Percentiles rank a stretch among this genome's conserved stretches.
Evolutionary conservation across 2,329 filamentous ascomycete species (phyloP).

Genomic region (Penicillium freii): DNA sequence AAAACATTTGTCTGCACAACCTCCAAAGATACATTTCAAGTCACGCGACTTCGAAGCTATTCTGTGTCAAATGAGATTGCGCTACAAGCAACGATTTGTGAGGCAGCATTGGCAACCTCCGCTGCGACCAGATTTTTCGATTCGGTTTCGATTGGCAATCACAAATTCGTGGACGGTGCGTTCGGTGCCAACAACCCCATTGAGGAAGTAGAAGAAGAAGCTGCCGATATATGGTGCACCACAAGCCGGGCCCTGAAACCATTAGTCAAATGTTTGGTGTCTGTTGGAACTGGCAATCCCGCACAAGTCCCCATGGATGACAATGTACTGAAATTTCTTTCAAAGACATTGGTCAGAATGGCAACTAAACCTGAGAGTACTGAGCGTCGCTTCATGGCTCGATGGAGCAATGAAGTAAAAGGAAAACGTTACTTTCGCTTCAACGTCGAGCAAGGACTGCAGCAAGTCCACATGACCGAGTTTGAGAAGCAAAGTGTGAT

Average conservation of each 20-base stretch:
- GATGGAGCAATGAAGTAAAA: slow-evolving; percentile 11
- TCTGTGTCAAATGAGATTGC: not conserved
- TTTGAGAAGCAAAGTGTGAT: slow-evolving; percentile 21
- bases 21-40: slow-evolving; percentile 13
- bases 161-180: slow-evolving; percentile 34
- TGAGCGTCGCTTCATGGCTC: slow-evolving; percentile 16
- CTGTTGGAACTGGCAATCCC: slow-evolving; percentile 22
- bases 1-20: slow-evolving; percentile 17
- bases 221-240: slow-evolving; percentile 19
- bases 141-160: slow-evolving; percentile 12
- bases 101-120: slow-evolving; percentile 53
- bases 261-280: slow-evolving; percentile 25
- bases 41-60: slow-evolving; percentile 17
- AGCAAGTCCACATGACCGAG: slow-evolving; percentile 37
- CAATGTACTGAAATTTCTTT: slow-evolving; percentile 13
- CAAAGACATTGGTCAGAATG: slow-evolving; percentile 20
- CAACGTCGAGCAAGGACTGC: slow-evolving; percentile 39
- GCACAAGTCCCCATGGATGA: slow-evolving; percentile 9
- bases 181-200: slow-evolving; percentile 39
- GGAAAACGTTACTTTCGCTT: slow-evolving; percentile 35
- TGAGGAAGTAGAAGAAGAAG: slow-evolving; percentile 31
- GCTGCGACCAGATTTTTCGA: slow-evolving; percentile 45
- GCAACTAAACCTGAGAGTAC: slow-evolving; percentile 15
- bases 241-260: slow-evolving; percentile 10
- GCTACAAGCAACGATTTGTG: slow-evolving; percentile 42